Conservation (phyloP, 129 eudicot species). For the Chrysanthemum seticuspe region DNA sequence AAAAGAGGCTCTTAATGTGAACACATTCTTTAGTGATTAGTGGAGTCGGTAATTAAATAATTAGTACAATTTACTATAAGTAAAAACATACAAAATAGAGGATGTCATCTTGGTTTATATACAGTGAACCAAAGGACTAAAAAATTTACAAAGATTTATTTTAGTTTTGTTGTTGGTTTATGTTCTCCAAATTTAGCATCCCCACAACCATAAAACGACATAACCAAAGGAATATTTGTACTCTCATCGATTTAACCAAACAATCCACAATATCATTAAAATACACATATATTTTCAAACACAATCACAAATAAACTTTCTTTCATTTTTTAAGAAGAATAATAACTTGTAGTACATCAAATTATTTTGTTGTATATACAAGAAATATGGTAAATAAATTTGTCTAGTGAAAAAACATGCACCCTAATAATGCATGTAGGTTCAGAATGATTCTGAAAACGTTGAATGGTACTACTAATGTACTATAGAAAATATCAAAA, state of each 20-base stretch:
- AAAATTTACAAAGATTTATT: background rate
- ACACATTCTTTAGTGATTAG: background rate
- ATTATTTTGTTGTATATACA: background rate
- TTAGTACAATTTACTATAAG: slow-evolving; percentile 16
- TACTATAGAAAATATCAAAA: slow-evolving; percentile 11
- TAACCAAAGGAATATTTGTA: slow-evolving; percentile 41
- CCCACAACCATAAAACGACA: slow-evolving; percentile 35
- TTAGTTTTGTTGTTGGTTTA: slow-evolving; percentile 6
- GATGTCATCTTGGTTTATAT: slow-evolving; percentile 17
- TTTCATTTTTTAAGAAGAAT: background rate
- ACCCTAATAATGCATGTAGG: background rate
- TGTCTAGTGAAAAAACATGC: background rate
- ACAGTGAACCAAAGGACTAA: slow-evolving; percentile 25
- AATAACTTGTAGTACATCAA: background rate
- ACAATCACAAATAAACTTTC: background rate
- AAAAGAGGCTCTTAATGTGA: too few relatives aligned
- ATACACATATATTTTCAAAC: background rate
- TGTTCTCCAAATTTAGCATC: slow-evolving; percentile 15
- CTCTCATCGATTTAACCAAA: slow-evolving; percentile 41
- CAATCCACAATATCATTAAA: slow-evolving; percentile 25
- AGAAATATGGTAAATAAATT: background rate
- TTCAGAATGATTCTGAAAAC: background rate
- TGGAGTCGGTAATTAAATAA: slow-evolving; percentile 5
- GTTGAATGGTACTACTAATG: background rate
- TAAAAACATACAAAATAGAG: slow-evolving; percentile 23